A percentile compares a stretch with the other conserved stretches of the same genome.
phyloP scores from a whole-genome alignment of 2,329 filamentous ascomycete genomes.

The Colletotrichum sp. region DNA sequence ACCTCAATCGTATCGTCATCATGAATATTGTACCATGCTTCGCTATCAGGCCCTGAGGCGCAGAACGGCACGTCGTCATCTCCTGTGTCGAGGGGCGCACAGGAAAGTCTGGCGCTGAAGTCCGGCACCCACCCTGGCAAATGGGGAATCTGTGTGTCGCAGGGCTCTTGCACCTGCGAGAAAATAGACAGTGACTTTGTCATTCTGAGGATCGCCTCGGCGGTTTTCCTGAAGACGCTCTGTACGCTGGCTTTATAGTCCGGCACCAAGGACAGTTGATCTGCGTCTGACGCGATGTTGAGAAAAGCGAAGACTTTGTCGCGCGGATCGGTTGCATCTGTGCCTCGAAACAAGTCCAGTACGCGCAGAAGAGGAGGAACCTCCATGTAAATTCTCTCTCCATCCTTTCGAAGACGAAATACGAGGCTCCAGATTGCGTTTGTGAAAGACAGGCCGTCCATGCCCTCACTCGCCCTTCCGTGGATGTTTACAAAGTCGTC shows the following conservation, averaged over 20 bases:
- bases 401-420: background rate
- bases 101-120: background rate
- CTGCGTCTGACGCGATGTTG: background rate
- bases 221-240: background rate
- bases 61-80: background rate
- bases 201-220: background rate
- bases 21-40: background rate
- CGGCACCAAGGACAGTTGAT: background rate
- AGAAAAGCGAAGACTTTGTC: background rate
- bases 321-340: background rate
- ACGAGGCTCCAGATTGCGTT: background rate
- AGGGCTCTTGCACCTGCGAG: background rate
- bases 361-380: background rate
- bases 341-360: background rate
- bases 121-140: background rate
- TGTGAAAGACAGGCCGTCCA: background rate
- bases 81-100: background rate
- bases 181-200: background rate
- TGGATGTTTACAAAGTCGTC: background rate
- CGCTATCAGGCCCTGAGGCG: background rate
- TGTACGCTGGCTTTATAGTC: background rate
- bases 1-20: background rate
- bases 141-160: background rate
- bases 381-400: background rate
- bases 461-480: background rate